phyloP scores from a whole-genome alignment of 2,329 filamentous ascomycete genomes.

The Aspergillus sp. region DNA sequence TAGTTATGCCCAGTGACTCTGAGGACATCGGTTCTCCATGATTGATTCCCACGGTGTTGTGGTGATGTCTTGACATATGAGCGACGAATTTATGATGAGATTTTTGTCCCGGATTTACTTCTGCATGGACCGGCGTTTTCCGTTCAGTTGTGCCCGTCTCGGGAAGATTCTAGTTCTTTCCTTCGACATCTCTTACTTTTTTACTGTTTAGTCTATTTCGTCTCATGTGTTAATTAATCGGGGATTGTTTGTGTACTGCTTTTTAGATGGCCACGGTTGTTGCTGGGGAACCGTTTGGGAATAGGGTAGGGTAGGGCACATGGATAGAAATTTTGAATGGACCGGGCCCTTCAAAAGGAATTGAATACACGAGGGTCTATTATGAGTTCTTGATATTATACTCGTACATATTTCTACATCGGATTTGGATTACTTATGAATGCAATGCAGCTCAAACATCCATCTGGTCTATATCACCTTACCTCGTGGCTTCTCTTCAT shows the following conservation, averaged over 20 bases:
- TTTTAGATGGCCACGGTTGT: neutral
- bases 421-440: too few relatives aligned
- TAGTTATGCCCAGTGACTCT: conserved; percentile 35
- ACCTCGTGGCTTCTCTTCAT: too few relatives aligned
- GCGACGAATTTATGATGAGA: conserved; percentile 19
- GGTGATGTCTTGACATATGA: conserved; percentile 17
- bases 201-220: neutral
- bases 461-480: too few relatives aligned
- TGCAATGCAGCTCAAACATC: too few relatives aligned
- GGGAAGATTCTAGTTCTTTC: conserved; percentile 5
- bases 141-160: conserved; percentile 3
- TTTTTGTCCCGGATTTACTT: conserved; percentile 4
- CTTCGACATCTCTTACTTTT: conserved; percentile 1
- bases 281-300: neutral
- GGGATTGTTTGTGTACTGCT: conserved; percentile 1
- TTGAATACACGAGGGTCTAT: too few relatives aligned
- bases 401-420: too few relatives aligned
- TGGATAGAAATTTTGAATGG: neutral
- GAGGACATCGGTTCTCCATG: conserved; percentile 29
- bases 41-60: conserved; percentile 4
- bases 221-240: conserved; percentile 3
- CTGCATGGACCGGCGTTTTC: conserved; percentile 22
- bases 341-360: too few relatives aligned
- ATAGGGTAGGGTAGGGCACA: neutral
- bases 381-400: too few relatives aligned